A percentile compares a stretch with the other conserved stretches of the same genome.
Evolutionary conservation across 2,329 filamentous ascomycete genomes (phyloP).

Genomic region (Phaeoacremonium minimum): DNA sequence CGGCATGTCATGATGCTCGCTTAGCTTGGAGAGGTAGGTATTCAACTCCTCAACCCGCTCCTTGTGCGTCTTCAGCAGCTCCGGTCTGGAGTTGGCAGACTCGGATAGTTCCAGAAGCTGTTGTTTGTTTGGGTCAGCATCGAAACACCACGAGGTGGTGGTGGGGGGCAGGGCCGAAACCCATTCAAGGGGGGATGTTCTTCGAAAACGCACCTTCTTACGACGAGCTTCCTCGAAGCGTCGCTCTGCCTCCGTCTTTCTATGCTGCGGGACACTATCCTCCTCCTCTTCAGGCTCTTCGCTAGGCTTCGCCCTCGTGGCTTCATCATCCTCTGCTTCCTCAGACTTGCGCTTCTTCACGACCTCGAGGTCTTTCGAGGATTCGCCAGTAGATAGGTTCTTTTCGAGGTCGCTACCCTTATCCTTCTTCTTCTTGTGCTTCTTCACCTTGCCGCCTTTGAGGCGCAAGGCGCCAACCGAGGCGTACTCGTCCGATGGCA

Average conservation of each 20-base stretch:
- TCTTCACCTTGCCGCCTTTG: constrained; percentile 68
- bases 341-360: constrained; percentile 18
- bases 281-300: constrained; percentile 24
- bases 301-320: constrained; percentile 12
- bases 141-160: too few species aligned
- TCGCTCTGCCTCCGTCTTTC: constrained; percentile 81
- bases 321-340: constrained; percentile 32
- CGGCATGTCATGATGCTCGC: constrained; percentile 96
- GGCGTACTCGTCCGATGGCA: constrained; percentile 74
- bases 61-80: constrained; percentile 94
- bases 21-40: constrained; percentile 83
- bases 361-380: background rate
- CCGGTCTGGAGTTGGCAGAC: constrained; percentile 51
- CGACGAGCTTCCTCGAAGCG: constrained; percentile 75
- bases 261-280: constrained; percentile 19
- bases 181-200: too few species aligned
- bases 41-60: constrained; percentile 95
- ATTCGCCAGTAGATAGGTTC: constrained; percentile 30
- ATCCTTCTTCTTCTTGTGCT: constrained; percentile 63
- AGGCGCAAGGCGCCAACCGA: constrained; percentile 76
- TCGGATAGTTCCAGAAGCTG: constrained; percentile 79
- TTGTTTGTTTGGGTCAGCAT: too few species aligned
- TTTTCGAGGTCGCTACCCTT: constrained; percentile 44
- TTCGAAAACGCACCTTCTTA: constrained; percentile 71
- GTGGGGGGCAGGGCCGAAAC: too few species aligned